These are phyloP conservation scores for Zymoseptoria brevis DNA, from an alignment of 2,329 filamentous ascomycete species.

Conservation along the genomic window DNA sequence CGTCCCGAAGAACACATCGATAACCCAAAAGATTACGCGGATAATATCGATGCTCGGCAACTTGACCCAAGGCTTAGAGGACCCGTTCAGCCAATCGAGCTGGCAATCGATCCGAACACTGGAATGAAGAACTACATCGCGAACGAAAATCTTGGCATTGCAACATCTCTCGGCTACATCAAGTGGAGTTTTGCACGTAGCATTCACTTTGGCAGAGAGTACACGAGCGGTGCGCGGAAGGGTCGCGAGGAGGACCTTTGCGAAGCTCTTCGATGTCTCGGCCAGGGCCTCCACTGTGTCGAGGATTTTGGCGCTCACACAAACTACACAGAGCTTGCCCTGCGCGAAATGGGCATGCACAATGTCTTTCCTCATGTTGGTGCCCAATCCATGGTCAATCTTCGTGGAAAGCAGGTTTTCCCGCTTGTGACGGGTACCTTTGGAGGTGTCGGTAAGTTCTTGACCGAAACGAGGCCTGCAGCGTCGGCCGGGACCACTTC, in stretches of 20 bases:
- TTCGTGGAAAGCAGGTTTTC: slow-evolving; percentile 41
- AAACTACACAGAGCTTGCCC: slow-evolving; percentile 47
- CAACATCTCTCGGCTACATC: slow-evolving; percentile 70
- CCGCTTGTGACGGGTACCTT: slow-evolving; percentile 48
- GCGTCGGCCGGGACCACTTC: neutral
- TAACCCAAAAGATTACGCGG: slow-evolving; percentile 73
- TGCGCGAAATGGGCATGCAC: slow-evolving; percentile 44
- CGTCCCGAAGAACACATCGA: slow-evolving; percentile 78
- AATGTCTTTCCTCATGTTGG: slow-evolving; percentile 49
- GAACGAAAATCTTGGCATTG: slow-evolving; percentile 80
- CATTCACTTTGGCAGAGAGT: slow-evolving; percentile 43
- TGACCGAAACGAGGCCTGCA: slow-evolving; percentile 36
- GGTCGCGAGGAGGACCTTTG: slow-evolving; percentile 40
- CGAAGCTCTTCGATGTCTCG: slow-evolving; percentile 44
- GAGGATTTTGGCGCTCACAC: slow-evolving; percentile 51
- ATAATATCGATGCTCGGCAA: slow-evolving; percentile 74
- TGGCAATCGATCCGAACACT: slow-evolving; percentile 46
- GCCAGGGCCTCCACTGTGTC: slow-evolving; percentile 46
- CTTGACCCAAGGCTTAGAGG: slow-evolving; percentile 77
- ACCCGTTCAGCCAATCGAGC: slow-evolving; percentile 44
- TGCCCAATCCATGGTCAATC: slow-evolving; percentile 36
- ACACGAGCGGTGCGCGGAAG: slow-evolving; percentile 37
- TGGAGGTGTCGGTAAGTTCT: slow-evolving; percentile 36
- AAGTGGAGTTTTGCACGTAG: slow-evolving; percentile 38
- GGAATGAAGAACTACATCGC: slow-evolving; percentile 99